Evolutionary conservation across 75 land plant species (phyloP).

Genomic region (Selaginella moellendorffii): DNA sequence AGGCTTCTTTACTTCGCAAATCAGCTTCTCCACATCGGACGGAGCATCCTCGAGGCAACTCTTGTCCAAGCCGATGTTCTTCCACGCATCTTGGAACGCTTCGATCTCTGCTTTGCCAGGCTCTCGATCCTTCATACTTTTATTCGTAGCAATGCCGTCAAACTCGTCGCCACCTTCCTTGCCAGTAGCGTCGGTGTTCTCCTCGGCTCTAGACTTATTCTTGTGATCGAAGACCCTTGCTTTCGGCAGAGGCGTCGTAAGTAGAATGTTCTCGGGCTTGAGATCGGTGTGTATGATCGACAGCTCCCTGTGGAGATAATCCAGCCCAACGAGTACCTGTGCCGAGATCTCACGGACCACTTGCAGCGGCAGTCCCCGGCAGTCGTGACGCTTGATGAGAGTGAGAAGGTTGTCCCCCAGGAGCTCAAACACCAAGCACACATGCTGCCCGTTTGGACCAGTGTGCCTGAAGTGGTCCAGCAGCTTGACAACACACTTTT

Average conservation of each 20-base stretch:
- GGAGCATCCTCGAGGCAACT: too few species aligned
- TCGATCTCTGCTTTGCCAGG: too few species aligned
- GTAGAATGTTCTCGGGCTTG: conserved; percentile 80
- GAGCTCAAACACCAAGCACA: conserved; percentile 77
- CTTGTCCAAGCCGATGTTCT: too few species aligned
- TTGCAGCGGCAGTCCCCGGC: conserved; percentile 57
- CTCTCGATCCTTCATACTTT: too few species aligned
- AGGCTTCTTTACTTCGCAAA: background rate
- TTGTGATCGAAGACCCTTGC: conserved; percentile 24
- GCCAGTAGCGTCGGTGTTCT: too few species aligned
- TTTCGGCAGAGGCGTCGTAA: conserved; percentile 47
- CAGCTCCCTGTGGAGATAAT: conserved; percentile 70
- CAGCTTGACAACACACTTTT: conserved; percentile 47
- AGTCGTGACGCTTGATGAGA: conserved; percentile 47
- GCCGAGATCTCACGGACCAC: conserved; percentile 54
- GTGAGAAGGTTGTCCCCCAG: conserved; percentile 73
- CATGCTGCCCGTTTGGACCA: conserved; percentile 87
- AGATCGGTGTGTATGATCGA: conserved; percentile 77
- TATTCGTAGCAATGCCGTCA: too few species aligned
- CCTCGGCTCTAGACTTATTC: too few species aligned
- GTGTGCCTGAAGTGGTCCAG: conserved; percentile 78
- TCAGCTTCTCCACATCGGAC: background rate
- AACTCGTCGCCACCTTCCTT: too few species aligned
- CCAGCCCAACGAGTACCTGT: conserved; percentile 53
- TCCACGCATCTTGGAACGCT: background rate